Evolutionary conservation across 2,329 filamentous ascomycete species (phyloP), one percentile per base, ranked within the genome.

Genomic region (Thielaviopsis euricoi): DNA sequence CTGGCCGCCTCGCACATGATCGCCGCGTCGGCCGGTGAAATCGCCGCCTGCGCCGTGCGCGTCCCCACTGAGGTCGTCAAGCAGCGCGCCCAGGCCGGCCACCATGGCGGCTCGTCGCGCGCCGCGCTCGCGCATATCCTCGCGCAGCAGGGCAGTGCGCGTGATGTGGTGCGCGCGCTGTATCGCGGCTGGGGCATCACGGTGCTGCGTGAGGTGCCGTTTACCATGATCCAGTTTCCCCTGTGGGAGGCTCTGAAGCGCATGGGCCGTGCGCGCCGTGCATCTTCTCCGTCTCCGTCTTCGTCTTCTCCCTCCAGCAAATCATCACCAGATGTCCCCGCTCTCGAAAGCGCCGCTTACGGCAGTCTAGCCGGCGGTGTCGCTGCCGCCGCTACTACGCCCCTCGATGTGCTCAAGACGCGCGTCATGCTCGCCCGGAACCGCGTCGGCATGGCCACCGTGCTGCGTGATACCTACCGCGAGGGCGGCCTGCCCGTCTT

Each of bases 11-110:
- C 29, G 3, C 29, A 33, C 29, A 33, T 33, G 29, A 6, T 33
- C 3, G 29, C 29, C 1, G 93, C 90, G 1, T 87, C 82, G 51
- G 67, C 90, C 52, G 94, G 93, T 56, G 93, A 98, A 71, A 77
- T 97, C 1, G 89, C 91, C 2, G 94, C 93, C 0, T 98, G 93
- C 70, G 83, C 89, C 1, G 83, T 98, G 6, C 78, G 93, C 57
- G 93, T 98, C 21, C 93, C 93, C 9, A 97, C 90, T 0, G 93
- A 98, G 69, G 93, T 98, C 4, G 80, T 98, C 65, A 98, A 98
- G 78, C 93, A 97, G 76, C 80, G 94, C 60, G 90, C 93, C 19
- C 93, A 98, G 72, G 93, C 93, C 0, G 82, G 83, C 6, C 83
- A 90, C 66, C 85, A 90, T 71, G 82, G 87, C 5, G 84, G 83